These are phyloP conservation scores for Globisporangium iwayamae DNA, from an alignment of 352 stramenopile genomes.

Conservation along the genomic window DNA sequence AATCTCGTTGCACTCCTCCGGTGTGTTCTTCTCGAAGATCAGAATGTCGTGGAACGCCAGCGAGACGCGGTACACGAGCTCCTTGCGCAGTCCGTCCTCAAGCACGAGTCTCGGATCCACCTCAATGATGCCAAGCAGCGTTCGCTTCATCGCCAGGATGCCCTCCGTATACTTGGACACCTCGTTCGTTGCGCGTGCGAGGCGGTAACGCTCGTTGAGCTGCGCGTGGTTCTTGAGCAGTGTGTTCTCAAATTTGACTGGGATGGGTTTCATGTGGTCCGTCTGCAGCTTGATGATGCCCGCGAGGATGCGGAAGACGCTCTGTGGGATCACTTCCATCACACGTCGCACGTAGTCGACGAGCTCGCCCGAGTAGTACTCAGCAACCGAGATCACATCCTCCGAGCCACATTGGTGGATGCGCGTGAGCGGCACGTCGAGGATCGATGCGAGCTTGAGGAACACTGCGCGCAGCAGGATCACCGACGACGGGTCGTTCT, in stretches of 20 bases:
- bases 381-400: conserved; percentile 90
- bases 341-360: conserved; percentile 94
- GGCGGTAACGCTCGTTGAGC: conserved; percentile 89
- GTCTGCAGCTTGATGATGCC: conserved; percentile 93
- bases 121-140: conserved; percentile 92
- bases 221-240: conserved; percentile 91
- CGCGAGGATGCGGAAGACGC: conserved; percentile 92
- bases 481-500: conserved; percentile 91
- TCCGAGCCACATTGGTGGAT: conserved; percentile 91
- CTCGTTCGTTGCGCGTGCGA: conserved; percentile 92
- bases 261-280: conserved; percentile 88
- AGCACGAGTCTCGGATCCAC: conserved; percentile 92
- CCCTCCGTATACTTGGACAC: conserved; percentile 95
- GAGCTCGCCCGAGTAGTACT: conserved; percentile 93
- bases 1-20: conserved; percentile 79
- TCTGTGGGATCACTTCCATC: conserved; percentile 93
- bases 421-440: conserved; percentile 91
- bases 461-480: conserved; percentile 93
- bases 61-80: conserved; percentile 90
- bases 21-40: conserved; percentile 83
- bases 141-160: conserved; percentile 94
- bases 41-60: conserved; percentile 84
- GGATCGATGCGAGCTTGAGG: conserved; percentile 92
- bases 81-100: conserved; percentile 92
- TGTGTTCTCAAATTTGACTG: conserved; percentile 91